These are phyloP conservation scores for Neovahlkampfia damariscottae DNA, from an alignment of 78 protist species.

Conservation along the genomic window DNA sequence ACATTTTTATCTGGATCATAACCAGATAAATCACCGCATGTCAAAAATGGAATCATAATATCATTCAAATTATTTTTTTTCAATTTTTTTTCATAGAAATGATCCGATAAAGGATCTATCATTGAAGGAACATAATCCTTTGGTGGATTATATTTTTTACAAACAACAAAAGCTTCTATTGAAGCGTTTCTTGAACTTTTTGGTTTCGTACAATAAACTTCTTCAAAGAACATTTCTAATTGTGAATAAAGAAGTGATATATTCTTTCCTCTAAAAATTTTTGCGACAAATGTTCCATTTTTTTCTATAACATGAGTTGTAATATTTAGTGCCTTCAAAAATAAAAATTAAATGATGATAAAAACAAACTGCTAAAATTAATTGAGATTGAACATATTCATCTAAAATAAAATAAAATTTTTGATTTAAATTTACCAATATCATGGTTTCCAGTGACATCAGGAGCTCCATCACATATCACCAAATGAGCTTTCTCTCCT, in stretches of 20 bases:
- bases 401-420: no score
- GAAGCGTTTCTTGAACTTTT: conserved; percentile 58
- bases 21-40: conserved; percentile 74
- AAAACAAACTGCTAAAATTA: conserved; percentile 67
- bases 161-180: conserved; percentile 66
- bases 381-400: conserved; percentile 91
- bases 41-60: conserved; percentile 53
- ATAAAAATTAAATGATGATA: not conserved
- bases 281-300: conserved; percentile 94
- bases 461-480: conserved; percentile 99
- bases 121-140: conserved; percentile 31
- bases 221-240: conserved; percentile 63
- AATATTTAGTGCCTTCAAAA: conserved; percentile 93
- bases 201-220: conserved; percentile 80
- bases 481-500: conserved; percentile 83
- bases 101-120: conserved; percentile 12
- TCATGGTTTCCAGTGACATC: conserved; percentile 97
- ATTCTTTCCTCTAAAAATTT: conserved; percentile 89
- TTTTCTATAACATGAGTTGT: conserved; percentile 68
- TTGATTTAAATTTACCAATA: no score
- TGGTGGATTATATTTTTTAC: conserved; percentile 69
- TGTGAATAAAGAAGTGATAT: conserved; percentile 62
- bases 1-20: conserved; percentile 67
- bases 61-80: not conserved
- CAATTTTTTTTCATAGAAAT: not conserved